Evolutionary conservation across 108 stramenopile genomes (phyloP).

Genomic region (Skeletonema menzelii): DNA sequence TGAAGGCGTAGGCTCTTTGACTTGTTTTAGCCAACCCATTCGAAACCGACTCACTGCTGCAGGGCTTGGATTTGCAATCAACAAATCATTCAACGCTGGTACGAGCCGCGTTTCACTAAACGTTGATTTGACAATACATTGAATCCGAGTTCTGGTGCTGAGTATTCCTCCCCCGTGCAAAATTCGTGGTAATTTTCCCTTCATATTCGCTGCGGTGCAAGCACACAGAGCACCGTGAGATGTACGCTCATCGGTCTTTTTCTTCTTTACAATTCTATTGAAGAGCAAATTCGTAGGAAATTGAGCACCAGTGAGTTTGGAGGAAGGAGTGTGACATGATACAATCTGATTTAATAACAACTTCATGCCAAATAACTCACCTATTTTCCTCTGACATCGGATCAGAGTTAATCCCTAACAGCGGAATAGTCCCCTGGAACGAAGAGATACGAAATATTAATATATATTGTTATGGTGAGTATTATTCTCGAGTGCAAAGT

Average conservation of each 20-base stretch:
- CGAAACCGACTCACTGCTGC: slow-evolving; percentile 89
- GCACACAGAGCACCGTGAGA: slow-evolving; percentile 89
- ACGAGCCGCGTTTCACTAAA: slow-evolving; percentile 92
- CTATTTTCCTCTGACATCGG: slow-evolving; percentile 59
- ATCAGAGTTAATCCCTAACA: slow-evolving; percentile 85
- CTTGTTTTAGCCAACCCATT: slow-evolving; percentile 59
- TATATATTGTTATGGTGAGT: too few species aligned
- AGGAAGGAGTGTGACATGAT: background rate
- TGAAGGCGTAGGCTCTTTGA: slow-evolving; percentile 3
- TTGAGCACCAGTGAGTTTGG: slow-evolving; percentile 7
- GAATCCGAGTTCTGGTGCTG: slow-evolving; percentile 66
- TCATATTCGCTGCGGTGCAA: slow-evolving; percentile 69
- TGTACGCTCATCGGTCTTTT: slow-evolving; percentile 79
- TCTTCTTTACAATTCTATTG: slow-evolving; percentile 38
- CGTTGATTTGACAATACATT: slow-evolving; percentile 83
- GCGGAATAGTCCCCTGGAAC: slow-evolving; percentile 66
- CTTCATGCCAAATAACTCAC: background rate
- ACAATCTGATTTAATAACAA: too few species aligned
- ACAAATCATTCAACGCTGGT: slow-evolving; percentile 91
- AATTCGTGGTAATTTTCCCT: slow-evolving; percentile 62
- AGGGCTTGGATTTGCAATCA: slow-evolving; percentile 89
- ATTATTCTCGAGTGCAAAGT: background rate
- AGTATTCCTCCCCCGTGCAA: slow-evolving; percentile 65
- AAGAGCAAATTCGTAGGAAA: too few species aligned
- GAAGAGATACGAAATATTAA: too few species aligned